Evolutionary conservation across 2,329 filamentous ascomycete genomes (phyloP), one percentile per base, ranked within the genome.

Genomic region (Lachnellula cervina): DNA sequence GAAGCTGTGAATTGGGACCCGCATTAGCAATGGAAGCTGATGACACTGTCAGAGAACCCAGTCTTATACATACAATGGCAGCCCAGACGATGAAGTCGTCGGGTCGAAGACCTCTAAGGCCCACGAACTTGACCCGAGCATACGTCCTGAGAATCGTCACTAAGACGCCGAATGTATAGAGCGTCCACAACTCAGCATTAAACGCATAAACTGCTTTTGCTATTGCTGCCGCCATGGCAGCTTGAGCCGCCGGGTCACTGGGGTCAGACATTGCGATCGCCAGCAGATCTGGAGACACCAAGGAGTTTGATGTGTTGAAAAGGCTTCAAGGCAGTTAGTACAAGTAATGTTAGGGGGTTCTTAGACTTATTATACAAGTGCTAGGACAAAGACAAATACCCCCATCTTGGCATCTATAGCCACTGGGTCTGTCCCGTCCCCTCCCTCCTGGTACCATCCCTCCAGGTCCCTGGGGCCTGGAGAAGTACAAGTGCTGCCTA

Each of bases 51-150:
- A 13, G 19, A 46, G 6, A 21, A 52, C n/a, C 14, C 8, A 17
- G 16, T 28, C 35, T 63, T 46, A 61, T 28, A 28, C 76, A 63
- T 67, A 83, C 79, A 57, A 74, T 74, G 5, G 77, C 80, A 17
- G 82, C n/a, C 45, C 78, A 68, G 69, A 84, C 81, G 32, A 86
- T 64, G 62, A 80, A 84, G 58, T 87, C 83, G 66, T 86, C 83
- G 1, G 75, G 71, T 60, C 76, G 73, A 54, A 86, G 75, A n/a
- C 74, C 73, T 54, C 68, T 70, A 38, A 76, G 69, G 14, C 82
- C 81, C 2, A 77, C 76, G 11, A 72, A 68, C 34, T 66, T 71
- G 61, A 78, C 71, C 47, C 83, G 73, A 9, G 79, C 74, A 51
- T 74, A 76, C 1, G 76, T 75, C 34, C 83, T 75, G 11, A 85